Conservation (phyloP, 345 rosid species). For the Salix arbutifolia region DNA sequence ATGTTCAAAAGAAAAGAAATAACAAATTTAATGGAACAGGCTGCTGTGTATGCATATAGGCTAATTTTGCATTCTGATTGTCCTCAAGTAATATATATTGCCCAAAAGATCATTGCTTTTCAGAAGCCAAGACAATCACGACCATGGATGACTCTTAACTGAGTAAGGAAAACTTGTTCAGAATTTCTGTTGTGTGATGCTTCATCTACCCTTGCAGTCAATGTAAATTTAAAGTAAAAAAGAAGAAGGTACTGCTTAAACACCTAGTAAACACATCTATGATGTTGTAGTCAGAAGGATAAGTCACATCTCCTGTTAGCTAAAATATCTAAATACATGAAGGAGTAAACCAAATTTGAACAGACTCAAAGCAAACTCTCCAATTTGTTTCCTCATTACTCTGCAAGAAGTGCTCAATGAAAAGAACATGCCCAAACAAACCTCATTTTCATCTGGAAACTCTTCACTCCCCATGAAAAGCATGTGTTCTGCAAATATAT, state of each 20-base stretch:
- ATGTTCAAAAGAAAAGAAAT: neutral
- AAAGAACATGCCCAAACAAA: constrained; percentile 27
- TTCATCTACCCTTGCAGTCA: too few relatives aligned
- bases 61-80: neutral
- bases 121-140: neutral
- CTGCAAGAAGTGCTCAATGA: neutral
- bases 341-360: neutral
- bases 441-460: constrained; percentile 98
- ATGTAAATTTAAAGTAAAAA: neutral
- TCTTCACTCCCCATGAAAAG: constrained; percentile 96
- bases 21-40: neutral
- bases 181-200: neutral
- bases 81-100: neutral
- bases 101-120: neutral
- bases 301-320: neutral
- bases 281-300: neutral
- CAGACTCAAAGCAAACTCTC: neutral
- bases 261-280: neutral
- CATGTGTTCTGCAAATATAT: constrained; percentile 73
- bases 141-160: neutral
- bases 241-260: neutral
- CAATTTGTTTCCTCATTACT: neutral
- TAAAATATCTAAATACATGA: neutral
- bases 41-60: neutral
- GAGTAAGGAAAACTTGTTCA: neutral